Evolutionary conservation across 73 alveolate species (phyloP).

Genomic region (Urostyla sp.): DNA sequence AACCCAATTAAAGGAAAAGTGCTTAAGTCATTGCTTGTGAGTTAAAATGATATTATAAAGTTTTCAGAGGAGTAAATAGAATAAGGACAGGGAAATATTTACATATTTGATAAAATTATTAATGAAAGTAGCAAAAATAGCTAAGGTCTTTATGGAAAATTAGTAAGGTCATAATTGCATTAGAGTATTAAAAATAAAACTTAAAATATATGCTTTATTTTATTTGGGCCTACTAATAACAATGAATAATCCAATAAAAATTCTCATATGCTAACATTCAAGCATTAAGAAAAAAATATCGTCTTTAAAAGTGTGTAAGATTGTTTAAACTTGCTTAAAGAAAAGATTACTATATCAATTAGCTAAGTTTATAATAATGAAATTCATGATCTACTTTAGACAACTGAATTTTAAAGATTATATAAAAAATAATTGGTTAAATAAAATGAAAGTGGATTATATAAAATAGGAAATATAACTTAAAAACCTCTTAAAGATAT

Average conservation of each 20-base stretch:
- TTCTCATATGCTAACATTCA: conserved; percentile 3
- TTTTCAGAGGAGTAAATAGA: conserved; percentile 12
- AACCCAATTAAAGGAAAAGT: conserved; percentile 31
- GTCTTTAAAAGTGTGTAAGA: conserved; percentile 25
- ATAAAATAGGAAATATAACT: background rate
- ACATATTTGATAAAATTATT: conserved; percentile 17
- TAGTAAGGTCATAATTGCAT: conserved; percentile 6
- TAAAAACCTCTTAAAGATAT: conserved; percentile 2
- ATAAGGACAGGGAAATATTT: background rate
- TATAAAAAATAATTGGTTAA: background rate
- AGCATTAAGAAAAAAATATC: conserved; percentile 9
- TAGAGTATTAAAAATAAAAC: background rate
- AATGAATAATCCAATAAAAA: background rate
- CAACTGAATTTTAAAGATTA: background rate
- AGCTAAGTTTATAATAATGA: background rate
- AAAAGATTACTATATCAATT: background rate
- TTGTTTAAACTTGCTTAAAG: background rate
- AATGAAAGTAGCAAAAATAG: background rate
- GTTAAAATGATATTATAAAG: conserved; percentile 4
- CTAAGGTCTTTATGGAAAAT: background rate
- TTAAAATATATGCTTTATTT: background rate
- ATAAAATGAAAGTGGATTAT: background rate
- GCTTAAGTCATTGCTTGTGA: conserved; percentile 13
- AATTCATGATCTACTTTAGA: background rate
- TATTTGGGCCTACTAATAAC: conserved; percentile 42